Evolutionary conservation across 352 stramenopile genomes (phyloP).

Genomic region (Blastocystis sp.): DNA sequence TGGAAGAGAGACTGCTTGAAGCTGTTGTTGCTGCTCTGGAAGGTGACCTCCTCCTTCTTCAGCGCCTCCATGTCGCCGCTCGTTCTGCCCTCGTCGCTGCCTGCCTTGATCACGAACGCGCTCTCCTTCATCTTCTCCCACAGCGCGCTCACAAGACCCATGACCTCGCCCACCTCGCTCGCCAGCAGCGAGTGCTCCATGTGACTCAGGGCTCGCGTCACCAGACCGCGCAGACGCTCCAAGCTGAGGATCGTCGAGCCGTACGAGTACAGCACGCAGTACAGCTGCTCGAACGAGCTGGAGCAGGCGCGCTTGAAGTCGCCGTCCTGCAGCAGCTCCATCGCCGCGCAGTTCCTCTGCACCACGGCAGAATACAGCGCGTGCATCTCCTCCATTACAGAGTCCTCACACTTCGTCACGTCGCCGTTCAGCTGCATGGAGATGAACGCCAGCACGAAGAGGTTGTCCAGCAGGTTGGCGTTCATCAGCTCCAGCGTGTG

Average conservation of each 20-base stretch:
- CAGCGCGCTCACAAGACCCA: neutral
- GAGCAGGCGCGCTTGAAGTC: conserved; percentile 26
- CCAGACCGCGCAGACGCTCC: neutral
- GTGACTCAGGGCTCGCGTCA: neutral
- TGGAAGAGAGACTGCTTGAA: conserved; percentile 77
- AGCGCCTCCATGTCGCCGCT: conserved; percentile 71
- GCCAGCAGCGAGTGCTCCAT: neutral
- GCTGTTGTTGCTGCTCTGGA: conserved; percentile 85
- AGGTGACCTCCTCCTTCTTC: conserved; percentile 84
- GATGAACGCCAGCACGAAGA: conserved; percentile 19
- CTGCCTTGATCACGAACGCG: neutral
- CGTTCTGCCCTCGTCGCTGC: neutral
- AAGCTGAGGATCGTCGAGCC: conserved; percentile 27
- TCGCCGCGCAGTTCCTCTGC: neutral
- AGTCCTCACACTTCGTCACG: neutral
- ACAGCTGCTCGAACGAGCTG: conserved; percentile 65
- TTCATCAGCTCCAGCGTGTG: conserved; percentile 9
- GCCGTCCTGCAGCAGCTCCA: conserved; percentile 4
- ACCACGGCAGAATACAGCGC: neutral
- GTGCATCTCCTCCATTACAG: neutral
- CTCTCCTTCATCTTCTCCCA: neutral
- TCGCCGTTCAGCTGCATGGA: neutral
- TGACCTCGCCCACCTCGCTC: neutral
- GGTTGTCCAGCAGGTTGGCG: conserved; percentile 12
- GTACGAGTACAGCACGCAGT: conserved; percentile 51